Evolutionary conservation across 2,329 filamentous ascomycete species (phyloP).

Genomic region (Coniochaeta sp.): DNA sequence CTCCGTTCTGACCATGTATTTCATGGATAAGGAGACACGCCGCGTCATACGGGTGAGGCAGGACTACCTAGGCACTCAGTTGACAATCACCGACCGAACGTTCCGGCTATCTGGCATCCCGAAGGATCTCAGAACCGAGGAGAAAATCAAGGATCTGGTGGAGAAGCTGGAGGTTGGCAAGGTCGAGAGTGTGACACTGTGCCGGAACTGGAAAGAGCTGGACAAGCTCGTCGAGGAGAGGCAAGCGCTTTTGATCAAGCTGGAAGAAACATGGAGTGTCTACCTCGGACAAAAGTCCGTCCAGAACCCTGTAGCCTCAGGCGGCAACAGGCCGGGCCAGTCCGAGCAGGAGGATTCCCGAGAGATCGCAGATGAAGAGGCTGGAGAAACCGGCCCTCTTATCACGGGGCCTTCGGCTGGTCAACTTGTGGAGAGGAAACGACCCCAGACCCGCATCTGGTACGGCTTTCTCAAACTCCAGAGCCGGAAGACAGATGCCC

Average conservation of each 20-base stretch:
- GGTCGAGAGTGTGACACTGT: conserved; percentile 81
- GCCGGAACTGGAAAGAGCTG: conserved; percentile 76
- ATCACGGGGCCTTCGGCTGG: conserved; percentile 35
- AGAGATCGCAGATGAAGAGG: conserved; percentile 29
- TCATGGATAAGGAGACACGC: conserved; percentile 75
- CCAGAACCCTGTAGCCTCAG: conserved; percentile 1
- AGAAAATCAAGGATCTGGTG: conserved; percentile 76
- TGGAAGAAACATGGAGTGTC: conserved; percentile 80
- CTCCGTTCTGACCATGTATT: conserved; percentile 70
- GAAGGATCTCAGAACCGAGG: conserved; percentile 66
- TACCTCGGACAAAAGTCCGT: conserved; percentile 52
- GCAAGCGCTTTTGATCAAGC: conserved; percentile 54
- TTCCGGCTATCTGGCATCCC: conserved; percentile 90
- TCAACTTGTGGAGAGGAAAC: conserved; percentile 37
- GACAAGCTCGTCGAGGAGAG: conserved; percentile 68
- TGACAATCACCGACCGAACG: conserved; percentile 91
- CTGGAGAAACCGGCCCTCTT: conserved; percentile 52
- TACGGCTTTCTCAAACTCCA: conserved; percentile 69
- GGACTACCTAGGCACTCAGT: conserved; percentile 85
- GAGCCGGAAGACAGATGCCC: conserved; percentile 73
- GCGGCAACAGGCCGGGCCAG: neutral
- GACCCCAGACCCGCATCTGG: conserved; percentile 67
- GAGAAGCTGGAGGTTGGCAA: conserved; percentile 84
- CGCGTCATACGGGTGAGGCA: conserved; percentile 81
- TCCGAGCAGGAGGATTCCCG: conserved; percentile 9